Evolutionary conservation across 768 basidiomycete genomes (phyloP), one percentile per base, ranked within the genome.

Genomic region (Suillus decipiens): DNA sequence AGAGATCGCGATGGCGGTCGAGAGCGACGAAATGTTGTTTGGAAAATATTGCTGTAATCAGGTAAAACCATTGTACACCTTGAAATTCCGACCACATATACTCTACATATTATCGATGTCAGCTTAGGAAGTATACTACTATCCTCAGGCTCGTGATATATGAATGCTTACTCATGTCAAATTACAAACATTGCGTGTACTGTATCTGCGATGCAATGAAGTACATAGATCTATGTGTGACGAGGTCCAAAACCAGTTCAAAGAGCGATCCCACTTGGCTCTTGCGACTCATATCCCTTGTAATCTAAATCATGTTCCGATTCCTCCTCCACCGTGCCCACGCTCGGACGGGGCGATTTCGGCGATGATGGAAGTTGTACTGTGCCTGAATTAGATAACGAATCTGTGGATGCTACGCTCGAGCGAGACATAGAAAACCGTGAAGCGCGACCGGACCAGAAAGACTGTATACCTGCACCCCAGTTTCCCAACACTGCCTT

Each of bases 381-480:
- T 17, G 48, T 33, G 3, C 67, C 64, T 10, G 67, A 54, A 22
- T 67, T 65, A 34, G 70, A 47, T 15, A 34, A 54, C 9, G 71
- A 69, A 42, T 74, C 74, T n/a, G 63, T 68, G 56, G 75, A 64
- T 34, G 39, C 63, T 48, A 66, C 58, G 42, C 75, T 74, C 43
- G 62, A 61, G 55, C 74, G 75, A 12, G 76, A 71, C 36, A 76
- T 64, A 17, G 81, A 77, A 65, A 81, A 75, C 56, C 80, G 75
- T 1, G 78, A 67, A 8, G 79, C 67, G 14, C 81, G 75, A 59
- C 62, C 76, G 41, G 80, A 72, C 72, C 83, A 77, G 68, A 85
- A 79, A 15, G 83, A 81, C 15, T 84, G 81, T 62, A 86, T 76
- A 48, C 80, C 79, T 10, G 76, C 72, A 51, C 83, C 82, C 72